These are phyloP conservation scores for Colletotrichum sp. DNA, from an alignment of 2,329 filamentous ascomycete species.

Conservation along the genomic window DNA sequence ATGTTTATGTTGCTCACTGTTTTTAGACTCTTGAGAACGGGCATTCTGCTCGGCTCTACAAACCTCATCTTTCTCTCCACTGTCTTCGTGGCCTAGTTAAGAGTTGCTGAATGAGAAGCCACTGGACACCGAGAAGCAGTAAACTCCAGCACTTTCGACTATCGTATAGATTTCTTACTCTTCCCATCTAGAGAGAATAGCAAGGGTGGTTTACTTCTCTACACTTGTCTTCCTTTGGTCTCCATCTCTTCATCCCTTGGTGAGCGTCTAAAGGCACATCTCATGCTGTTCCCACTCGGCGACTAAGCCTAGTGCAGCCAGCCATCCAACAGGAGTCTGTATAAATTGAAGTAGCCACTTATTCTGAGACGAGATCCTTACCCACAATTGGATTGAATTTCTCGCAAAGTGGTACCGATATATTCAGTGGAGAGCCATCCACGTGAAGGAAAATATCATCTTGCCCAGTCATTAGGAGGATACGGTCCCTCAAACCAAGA, in stretches of 20 bases:
- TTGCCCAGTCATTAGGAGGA: not conserved
- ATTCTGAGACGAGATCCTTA: fast-evolving
- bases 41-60: not conserved
- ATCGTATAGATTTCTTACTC: fast-evolving
- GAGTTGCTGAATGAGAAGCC: fast-evolving
- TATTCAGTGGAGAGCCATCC: not conserved
- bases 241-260: not conserved
- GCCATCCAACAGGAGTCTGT: not conserved
- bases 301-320: not conserved
- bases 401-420: not conserved
- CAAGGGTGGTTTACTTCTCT: fast-evolving
- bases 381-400: not conserved
- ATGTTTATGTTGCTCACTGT: fast-evolving
- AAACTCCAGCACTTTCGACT: fast-evolving
- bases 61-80: fast-evolving
- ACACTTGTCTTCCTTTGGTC: not conserved
- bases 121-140: not conserved
- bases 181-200: not conserved
- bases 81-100: not conserved
- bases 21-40: not conserved
- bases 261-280: fast-evolving
- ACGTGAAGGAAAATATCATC: not conserved
- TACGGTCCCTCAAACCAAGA: not conserved
- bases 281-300: fast-evolving
- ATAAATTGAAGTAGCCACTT: not conserved